These are phyloP conservation scores for Ceratobasidium sp. DNA, from an alignment of 1,284 basidiomycete genomes.

Conservation along the genomic window DNA sequence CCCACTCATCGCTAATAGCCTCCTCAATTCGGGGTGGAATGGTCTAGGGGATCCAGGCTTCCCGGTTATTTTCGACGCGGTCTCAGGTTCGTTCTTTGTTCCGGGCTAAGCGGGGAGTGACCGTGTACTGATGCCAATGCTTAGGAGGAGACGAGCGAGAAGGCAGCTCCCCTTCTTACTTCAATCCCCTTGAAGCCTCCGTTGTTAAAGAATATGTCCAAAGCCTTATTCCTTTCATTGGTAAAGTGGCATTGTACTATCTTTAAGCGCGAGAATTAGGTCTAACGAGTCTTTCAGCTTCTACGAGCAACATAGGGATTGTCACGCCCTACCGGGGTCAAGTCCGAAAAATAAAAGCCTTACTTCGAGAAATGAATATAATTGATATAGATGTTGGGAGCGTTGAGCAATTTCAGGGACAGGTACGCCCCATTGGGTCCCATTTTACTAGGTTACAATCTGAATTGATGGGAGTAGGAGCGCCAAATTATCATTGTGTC, in stretches of 20 bases:
- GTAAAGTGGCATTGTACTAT: too few relatives aligned
- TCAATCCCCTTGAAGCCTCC: conserved; percentile 64
- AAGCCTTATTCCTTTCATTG: conserved; percentile 42
- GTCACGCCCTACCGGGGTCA: conserved; percentile 66
- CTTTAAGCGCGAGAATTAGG: too few relatives aligned
- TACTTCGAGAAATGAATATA: conserved; percentile 50
- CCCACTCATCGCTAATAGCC: conserved; percentile 49
- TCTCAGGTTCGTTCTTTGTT: conserved; percentile 54
- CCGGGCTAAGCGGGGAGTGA: too few relatives aligned
- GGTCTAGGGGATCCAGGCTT: conserved; percentile 56
- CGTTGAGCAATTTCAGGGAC: conserved; percentile 69
- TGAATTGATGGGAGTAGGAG: conserved; percentile 52
- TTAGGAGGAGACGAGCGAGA: conserved; percentile 61
- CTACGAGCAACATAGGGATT: conserved; percentile 56
- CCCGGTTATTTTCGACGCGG: conserved; percentile 65
- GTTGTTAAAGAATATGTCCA: conserved; percentile 61
- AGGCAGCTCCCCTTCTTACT: conserved; percentile 67
- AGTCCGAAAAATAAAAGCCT: conserved; percentile 55
- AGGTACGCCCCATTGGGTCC: conserved; percentile 51
- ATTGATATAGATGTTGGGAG: conserved; percentile 60
- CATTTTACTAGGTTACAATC: not conserved
- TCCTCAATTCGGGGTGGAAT: conserved; percentile 50
- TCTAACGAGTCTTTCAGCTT: not conserved
- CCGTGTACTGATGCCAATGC: too few relatives aligned
- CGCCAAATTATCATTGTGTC: conserved; percentile 65